Base-by-base conservation (phyloP, 306 rosid species). In the Vigna angularis region DNA sequence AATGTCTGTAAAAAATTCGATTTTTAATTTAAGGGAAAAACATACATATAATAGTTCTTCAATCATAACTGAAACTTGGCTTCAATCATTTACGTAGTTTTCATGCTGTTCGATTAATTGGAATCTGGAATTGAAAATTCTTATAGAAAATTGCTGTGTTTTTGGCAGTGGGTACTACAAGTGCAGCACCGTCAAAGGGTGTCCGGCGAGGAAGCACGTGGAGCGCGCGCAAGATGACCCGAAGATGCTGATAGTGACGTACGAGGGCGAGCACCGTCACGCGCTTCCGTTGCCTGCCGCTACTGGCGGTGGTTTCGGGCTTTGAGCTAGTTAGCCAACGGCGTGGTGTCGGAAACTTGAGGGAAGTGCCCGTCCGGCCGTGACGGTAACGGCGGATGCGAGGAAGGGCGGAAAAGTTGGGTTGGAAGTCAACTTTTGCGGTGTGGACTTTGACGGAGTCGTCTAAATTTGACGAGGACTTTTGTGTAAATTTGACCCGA, bases 191-290 rank as follows among this genome's bases (percentile, higher is more conserved):
- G 91, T 90, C 20, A 87, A 88, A 82, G 95, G 93, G 5, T 92
- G 97, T 68, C 93, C 95, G 36, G 97, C 97, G 11, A 90, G 88
- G 76, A 92, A 92, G 85, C 94, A 90, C 79, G 97, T 92, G 74
- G 97, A 92, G 81, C 81, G 93, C 17, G 95, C 91, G 0, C 82
- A 71, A 42, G 82, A 84, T 42, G 87, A 84, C 62, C 87, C 87
- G 0, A 84, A 80, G 30, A 84, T 84, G 87, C 56, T 84, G 4
- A 65, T 76, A 9, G 87, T 84, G 18, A 80, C 80, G 0, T 84
- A 84, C 50, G 87, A 80, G 40, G 84, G 82, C 0, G 87, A 84
- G 63, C 87, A 84, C 84, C 79, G 76, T 32, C 87, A 84, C 45
- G 5, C n/a, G 62, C 81, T 73, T 10, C 48, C 32, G 73, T 73